Base-by-base conservation (phyloP, 805 yeast species). In the Candida germanica region DNA sequence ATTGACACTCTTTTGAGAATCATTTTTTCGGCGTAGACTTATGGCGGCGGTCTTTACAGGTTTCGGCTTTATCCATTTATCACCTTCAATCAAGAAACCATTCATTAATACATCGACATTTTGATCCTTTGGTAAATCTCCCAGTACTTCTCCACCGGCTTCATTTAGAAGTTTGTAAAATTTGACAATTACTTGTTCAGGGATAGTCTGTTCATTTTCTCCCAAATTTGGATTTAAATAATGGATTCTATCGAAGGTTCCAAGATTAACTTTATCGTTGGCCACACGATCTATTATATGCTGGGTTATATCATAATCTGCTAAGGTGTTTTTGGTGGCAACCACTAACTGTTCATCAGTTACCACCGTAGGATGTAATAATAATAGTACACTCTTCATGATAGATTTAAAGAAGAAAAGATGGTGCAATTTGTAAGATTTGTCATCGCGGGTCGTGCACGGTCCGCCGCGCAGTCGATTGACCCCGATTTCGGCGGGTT, bases 311-410 rank as follows among this genome's bases (percentile, higher is more conserved):
- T 39, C 46, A 15, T 33, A 29, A 9, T 53, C 41, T 18, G 12
- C 39, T 33, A 26, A 71, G 50, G 12, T 48, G 40, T 10, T 43
- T 54, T 77, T 76, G 26, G 62, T 55, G 1, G 42, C 25, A 31
- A 61, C 69, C 13, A 80, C 76, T 13, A 60, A 36, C 3, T 54
- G 62, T 29, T 79, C 81, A 26, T 73, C 70, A 0, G 81, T 74
- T 9, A 80, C 84, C 31, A 76, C 70, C 6, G 84, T 80, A 13
- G 87, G 87, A 50, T 81, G 87, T 36, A 81, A 66, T 33, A 81
- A 61, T 18, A 80, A 56, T 26, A 45, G 33, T 4, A 41, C n/a
- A n/a, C n/a, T n/a, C n/a, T n/a, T n/a, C n/a, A n/a, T n/a, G n/a
- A n/a, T n/a, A n/a, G n/a, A n/a, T n/a, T n/a, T n/a, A n/a, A n/a